Base-by-base conservation (phyloP, 2,329 filamentous ascomycete genomes). In the Ceratocystis alfenasii region DNA sequence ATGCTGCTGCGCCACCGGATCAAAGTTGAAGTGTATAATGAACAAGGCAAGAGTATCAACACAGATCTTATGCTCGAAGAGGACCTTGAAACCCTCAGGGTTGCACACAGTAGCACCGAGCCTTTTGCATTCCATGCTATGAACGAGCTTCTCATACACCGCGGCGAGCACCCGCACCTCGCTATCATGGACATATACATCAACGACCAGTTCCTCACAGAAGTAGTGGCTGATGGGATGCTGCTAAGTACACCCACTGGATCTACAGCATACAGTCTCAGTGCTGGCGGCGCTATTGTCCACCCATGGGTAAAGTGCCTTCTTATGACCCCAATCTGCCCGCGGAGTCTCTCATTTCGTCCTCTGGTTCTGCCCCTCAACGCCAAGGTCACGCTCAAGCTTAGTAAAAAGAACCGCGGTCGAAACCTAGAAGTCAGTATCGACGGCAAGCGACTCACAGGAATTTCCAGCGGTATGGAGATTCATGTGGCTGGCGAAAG, bases 221-320 rank as follows among this genome's bases (percentile, higher is more conserved):
- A 96, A 74, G 93, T 90, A 0, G 92, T 95, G 12, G 93, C 92
- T 0, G 94, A 99, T 74, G 94, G 94, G 63, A 95, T 99, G 75
- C 87, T 97, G 57, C 86, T 97, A 67, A 91, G 88, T 69, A 96
- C 93, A 0, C 94, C 94, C 0, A 99, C 94, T 0, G 94, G 94
- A 2, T 95, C 89, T 50, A 99, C 94, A 0, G 94, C 94, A 0
- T 99, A 99, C 78, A 94, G 88, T 67, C 81, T 99, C n/a, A 94
- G 88, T 69, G 89, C 88, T 2, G 94, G 94, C 2, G 94, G 94
- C 0, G 89, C 87, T 70, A 97, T 99, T 70, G 89, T 97, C 50
- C 94, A 99, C 74, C 94, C 94, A 0, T 81, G 96, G 1, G 93
- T 97, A 2, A 87, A 89, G 46, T 90, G 89, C 1, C 81, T 97